Base-by-base conservation (phyloP, 2,329 filamentous ascomycete genomes). In the Tolypocladium sp. region DNA sequence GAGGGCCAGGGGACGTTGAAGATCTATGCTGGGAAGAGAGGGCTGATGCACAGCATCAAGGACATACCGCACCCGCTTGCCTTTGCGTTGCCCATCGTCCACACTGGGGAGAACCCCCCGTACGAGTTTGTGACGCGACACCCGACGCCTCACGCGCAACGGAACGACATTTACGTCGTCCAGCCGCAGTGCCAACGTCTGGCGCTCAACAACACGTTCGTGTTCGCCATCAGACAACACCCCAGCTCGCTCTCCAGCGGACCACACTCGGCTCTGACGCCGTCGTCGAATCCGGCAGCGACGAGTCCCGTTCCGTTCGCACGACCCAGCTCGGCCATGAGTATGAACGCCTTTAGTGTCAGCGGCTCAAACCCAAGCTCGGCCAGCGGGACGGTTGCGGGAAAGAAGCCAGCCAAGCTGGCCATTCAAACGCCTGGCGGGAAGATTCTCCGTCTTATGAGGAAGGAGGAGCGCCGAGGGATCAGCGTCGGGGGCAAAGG, bases 31-130 rank as follows among this genome's bases (percentile, higher is more conserved):
- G 94, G 95, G 61, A 94, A 92, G 73, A 86, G 92, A 63, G 95
- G 95, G 0, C 80, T 99, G 58, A 97, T 97, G 92, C 94, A 97
- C 75, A 95, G 90, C 63, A 93, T 94, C 78, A 94, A 94, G 72
- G 91, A 97, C 70, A 97, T 97, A 58, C 92, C 94, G 9, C 93
- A 99, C 69, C 88, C 92, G 2, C 77, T 99, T 58, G 92, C 93
- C 0, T 87, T 97, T 64, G 86, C 92, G 4, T 76, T 99, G n/a
- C 93, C 94, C 1, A 86, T 99, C 57, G 83, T 91, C 42, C 94
- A 99, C 73, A 88, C 86, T 0, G 94, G 94, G 61, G 89, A 93
- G 66, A 99, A 99, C 69, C 94, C 94, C 3, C 85, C 90, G 0
- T 99, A 96, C 73, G 91, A 96, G 60, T 99, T 97, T 73, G 82